phyloP scores from a whole-genome alignment of 345 rosid genomes.

The Gossypium australe region DNA sequence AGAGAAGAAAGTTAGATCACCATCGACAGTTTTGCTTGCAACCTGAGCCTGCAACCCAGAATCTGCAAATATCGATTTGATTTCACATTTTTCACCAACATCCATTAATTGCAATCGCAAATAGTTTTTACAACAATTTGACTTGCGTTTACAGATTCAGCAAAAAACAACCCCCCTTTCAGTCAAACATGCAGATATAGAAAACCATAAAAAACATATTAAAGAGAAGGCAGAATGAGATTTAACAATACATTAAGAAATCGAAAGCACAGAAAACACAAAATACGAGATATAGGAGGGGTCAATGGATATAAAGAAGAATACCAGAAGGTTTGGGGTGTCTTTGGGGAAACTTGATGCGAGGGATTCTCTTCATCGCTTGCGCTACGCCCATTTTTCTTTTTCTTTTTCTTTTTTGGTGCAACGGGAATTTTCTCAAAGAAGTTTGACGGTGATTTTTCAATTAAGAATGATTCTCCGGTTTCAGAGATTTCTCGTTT shows the following conservation, averaged over 20 bases:
- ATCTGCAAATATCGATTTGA: neutral
- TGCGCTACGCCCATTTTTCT: conserved; percentile 45
- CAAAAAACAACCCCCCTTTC: neutral
- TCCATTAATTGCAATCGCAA: neutral
- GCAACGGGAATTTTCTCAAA: conserved; percentile 4
- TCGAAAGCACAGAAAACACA: neutral
- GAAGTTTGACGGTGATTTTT: conserved; percentile 20
- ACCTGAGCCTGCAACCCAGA: conserved; percentile 36
- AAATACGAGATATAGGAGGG: neutral
- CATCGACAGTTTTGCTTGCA: conserved; percentile 31
- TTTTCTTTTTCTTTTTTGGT: conserved; percentile 10
- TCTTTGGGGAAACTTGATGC: conserved; percentile 76
- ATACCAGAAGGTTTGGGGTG: conserved; percentile 48
- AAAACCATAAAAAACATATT: neutral
- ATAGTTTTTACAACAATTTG: neutral
- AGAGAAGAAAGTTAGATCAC: conserved; percentile 49
- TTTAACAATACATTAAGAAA: neutral
- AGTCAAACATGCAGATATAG: neutral
- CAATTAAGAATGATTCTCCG: neutral
- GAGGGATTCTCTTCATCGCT: conserved; percentile 76
- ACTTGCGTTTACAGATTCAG: neutral
- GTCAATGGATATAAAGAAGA: neutral
- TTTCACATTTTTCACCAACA: neutral
- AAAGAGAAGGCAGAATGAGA: neutral
- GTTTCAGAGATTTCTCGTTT: neutral